Percentiles rank a stretch among this genome's conserved stretches.
Evolutionary conservation across 768 basidiomycete species (phyloP).

Genomic region (Boletus pseudopeckii): DNA sequence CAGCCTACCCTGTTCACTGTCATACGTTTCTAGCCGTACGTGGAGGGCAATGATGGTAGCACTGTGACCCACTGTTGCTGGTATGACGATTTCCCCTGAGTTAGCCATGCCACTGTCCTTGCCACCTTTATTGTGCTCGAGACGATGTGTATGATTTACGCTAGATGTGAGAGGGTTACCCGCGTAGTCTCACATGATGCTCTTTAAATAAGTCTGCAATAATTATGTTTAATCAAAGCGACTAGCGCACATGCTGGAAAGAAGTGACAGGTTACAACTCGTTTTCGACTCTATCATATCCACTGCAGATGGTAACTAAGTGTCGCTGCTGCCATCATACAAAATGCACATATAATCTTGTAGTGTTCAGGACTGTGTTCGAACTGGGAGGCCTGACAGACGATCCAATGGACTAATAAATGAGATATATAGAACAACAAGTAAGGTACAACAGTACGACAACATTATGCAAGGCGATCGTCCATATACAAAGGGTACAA

Average conservation of each 20-base stretch:
- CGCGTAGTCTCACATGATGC: neutral
- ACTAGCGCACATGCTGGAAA: neutral
- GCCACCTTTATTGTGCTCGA: neutral
- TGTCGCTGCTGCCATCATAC: neutral
- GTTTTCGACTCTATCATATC: neutral
- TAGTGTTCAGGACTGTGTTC: neutral
- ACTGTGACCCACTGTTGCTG: neutral
- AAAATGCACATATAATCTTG: too few relatives aligned
- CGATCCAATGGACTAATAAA: neutral
- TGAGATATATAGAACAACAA: neutral
- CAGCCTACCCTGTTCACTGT: neutral
- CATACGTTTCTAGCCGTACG: neutral
- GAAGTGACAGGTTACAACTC: neutral
- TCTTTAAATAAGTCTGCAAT: too few relatives aligned
- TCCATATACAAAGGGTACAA: neutral
- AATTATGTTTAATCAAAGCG: neutral
- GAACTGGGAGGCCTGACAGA: too few relatives aligned
- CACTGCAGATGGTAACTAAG: too few relatives aligned
- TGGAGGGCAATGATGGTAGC: slow-evolving; percentile 1
- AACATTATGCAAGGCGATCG: neutral
- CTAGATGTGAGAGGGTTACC: neutral
- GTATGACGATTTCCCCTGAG: neutral
- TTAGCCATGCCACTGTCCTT: neutral
- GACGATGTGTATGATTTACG: neutral
- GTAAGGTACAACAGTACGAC: neutral